Base-by-base conservation (phyloP, 768 basidiomycete species). In the Phylloporus scabripes region DNA sequence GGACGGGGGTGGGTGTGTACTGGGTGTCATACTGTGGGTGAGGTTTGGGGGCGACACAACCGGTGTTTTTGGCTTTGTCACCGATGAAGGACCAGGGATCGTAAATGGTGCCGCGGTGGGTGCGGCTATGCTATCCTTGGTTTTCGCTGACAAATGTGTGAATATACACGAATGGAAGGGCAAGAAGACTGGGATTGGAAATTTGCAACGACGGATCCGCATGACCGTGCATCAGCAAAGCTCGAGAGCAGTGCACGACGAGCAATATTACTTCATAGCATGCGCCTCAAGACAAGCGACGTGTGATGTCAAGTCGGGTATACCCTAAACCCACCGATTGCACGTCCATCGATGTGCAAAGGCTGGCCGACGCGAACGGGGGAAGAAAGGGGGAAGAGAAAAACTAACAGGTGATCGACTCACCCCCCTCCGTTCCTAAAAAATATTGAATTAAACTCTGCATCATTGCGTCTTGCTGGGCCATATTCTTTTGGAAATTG, bases 401-500 rank as follows among this genome's bases (percentile, higher is more conserved):
- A 37, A 49, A 8, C 18, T 7, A 29, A 42, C 42, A 57, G 55
- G 56, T n/a, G 31, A 36, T 73, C 29, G 20, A 68, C 74, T 65
- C 63, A 76, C 76, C 75, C 53, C 73, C 74, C 69, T 89, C 88
- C 54, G 78, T 69, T 56, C 85, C 81, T 57, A 92, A 70, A 66
- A 89, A 86, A 70, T 88, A 89, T 50, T 84, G 81, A 57, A 93
- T 83, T 51, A 92, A 62, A 57, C 79, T 81, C 68, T 90, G 85
- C 80, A 90, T 84, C 47, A 92, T 65, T 36, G 80, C 81, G 57
- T 94, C 92, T 72, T 92, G 89, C 67, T 90, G 84, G 28, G 85
- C 86, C 80, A 84, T 80, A 56, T 79, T 81, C 51, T 79, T 70
- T 67, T 86, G 85, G 62, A 85, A 84, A 56, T 76, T 74, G 59